These are phyloP conservation scores for Salvia sclarea DNA, from an alignment of 305 asterid genomes.

Conservation along the genomic window DNA sequence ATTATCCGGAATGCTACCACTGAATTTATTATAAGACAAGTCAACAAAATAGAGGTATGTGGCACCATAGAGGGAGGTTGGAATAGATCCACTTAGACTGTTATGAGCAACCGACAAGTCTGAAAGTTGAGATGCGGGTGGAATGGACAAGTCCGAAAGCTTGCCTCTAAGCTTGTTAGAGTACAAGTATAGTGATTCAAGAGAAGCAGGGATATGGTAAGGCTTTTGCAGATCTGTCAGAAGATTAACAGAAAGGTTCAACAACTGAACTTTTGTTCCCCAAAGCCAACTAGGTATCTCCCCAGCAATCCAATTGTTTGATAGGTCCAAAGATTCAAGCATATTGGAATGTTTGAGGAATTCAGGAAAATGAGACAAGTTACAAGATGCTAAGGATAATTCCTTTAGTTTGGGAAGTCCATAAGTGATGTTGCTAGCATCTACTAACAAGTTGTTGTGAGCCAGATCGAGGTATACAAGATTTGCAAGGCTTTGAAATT, in stretches of 20 bases:
- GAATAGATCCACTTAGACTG: slow-evolving; percentile 18
- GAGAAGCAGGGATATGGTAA: background rate
- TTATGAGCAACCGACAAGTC: slow-evolving; percentile 39
- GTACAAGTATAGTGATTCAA: background rate
- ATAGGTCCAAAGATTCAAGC: background rate
- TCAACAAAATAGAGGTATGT: too few relatives aligned
- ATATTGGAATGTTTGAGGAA: too few relatives aligned
- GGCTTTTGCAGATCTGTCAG: slow-evolving; percentile 10
- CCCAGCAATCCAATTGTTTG: background rate
- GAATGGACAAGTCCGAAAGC: too few relatives aligned
- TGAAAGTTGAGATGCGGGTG: too few relatives aligned
- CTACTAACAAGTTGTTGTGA: background rate
- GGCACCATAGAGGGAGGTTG: background rate
- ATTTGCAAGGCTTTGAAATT: background rate
- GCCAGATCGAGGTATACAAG: background rate
- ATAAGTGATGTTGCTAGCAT: background rate
- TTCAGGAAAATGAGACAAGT: too few relatives aligned
- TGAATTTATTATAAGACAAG: too few relatives aligned
- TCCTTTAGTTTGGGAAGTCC: too few relatives aligned
- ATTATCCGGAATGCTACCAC: too few relatives aligned
- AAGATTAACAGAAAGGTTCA: background rate
- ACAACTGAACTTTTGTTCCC: background rate
- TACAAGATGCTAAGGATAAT: too few relatives aligned
- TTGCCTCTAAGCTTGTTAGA: background rate
- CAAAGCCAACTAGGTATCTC: slow-evolving; percentile 19